Conservation (phyloP, 331 rosid genomes). For the Ulmus americana region DNA sequence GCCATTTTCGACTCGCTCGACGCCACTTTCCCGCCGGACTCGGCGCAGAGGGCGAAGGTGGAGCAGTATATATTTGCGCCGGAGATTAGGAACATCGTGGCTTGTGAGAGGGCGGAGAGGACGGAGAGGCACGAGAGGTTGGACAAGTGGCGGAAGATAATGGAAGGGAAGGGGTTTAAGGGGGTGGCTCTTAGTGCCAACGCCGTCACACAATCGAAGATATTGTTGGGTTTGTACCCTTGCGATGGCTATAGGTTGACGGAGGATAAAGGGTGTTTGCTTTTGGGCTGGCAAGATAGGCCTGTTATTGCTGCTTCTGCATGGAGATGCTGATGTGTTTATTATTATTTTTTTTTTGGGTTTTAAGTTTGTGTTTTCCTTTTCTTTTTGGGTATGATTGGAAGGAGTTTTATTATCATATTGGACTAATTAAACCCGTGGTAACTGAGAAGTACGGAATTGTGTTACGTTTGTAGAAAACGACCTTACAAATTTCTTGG, state of each 20-base stretch:
- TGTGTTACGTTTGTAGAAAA: constrained; percentile 7
- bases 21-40: constrained; percentile 74
- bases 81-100: constrained; percentile 82
- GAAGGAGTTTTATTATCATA: neutral
- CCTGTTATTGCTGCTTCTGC: constrained; percentile 82
- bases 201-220: constrained; percentile 87
- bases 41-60: constrained; percentile 79
- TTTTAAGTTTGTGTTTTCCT: neutral
- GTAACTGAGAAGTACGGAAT: neutral
- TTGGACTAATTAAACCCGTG: neutral
- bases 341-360: neutral
- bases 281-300: constrained; percentile 85
- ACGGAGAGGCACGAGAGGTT: constrained; percentile 80
- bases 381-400: neutral
- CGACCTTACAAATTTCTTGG: neutral
- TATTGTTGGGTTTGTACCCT: constrained; percentile 67
- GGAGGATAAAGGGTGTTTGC: constrained; percentile 77
- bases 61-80: constrained; percentile 84
- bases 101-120: constrained; percentile 67
- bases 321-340: constrained; percentile 56
- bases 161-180: constrained; percentile 83
- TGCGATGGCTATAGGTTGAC: constrained; percentile 79
- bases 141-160: constrained; percentile 79
- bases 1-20: constrained; percentile 88
- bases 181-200: constrained; percentile 68